Percentiles rank a stretch among this genome's conserved stretches.
Conservation (phyloP, 2,329 filamentous ascomycete genomes). For the Monosporascus sp. region DNA sequence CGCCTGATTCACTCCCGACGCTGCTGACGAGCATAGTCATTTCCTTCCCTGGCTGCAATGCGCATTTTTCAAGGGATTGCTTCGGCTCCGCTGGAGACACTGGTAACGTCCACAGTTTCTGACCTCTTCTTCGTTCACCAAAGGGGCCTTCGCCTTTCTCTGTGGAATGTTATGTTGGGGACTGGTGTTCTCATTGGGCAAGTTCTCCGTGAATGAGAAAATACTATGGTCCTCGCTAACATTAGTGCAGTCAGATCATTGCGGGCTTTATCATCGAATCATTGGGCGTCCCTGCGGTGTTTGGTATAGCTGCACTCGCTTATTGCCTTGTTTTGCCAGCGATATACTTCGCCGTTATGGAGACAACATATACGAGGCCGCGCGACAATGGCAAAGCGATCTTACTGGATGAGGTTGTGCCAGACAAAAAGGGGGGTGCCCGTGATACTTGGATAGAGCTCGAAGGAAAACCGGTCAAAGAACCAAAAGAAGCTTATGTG, state of each 20-base stretch:
- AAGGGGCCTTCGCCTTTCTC: constrained; percentile 15
- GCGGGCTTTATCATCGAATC: constrained; percentile 32
- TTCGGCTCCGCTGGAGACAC: constrained; percentile 17
- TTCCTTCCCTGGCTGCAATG: constrained; percentile 18
- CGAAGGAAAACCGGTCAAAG: constrained; percentile 6
- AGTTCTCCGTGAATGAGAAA: neutral
- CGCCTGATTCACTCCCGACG: neutral
- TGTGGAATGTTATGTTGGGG: constrained; percentile 17
- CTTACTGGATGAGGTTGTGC: constrained; percentile 5
- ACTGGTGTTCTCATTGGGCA: constrained; percentile 16
- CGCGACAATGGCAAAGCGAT: neutral
- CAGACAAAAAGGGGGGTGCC: neutral
- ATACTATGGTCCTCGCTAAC: neutral
- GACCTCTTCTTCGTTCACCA: constrained; percentile 20
- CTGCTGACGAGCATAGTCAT: constrained; percentile 10
- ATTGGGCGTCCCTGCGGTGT: constrained; percentile 29
- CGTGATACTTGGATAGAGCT: constrained; percentile 3
- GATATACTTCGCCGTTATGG: constrained; percentile 40
- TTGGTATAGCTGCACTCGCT: constrained; percentile 34
- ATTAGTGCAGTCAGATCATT: constrained; percentile 33
- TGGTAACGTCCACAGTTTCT: constrained; percentile 19
- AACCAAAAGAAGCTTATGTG: constrained; percentile 14
- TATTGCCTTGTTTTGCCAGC: constrained; percentile 33
- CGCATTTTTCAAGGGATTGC: constrained; percentile 19
- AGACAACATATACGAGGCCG: constrained; percentile 31